These are phyloP conservation scores for Nematocida sp. DNA, from an alignment of 371 early-diverging fungal genomes.

Conservation along the genomic window DNA sequence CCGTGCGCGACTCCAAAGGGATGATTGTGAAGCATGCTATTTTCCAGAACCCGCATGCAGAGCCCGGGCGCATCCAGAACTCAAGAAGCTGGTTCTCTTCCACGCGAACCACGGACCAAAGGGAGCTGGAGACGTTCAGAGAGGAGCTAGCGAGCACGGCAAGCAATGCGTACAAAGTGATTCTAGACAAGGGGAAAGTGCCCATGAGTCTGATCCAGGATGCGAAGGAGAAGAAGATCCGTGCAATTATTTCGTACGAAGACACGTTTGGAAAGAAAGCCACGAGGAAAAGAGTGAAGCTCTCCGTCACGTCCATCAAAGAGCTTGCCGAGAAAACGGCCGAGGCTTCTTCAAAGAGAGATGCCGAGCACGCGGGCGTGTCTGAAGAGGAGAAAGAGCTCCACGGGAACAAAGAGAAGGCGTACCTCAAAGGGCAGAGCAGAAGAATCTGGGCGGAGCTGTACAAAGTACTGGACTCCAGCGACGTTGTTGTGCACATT, in stretches of 20 bases:
- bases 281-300: constrained; percentile 74
- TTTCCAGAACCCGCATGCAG: constrained; percentile 76
- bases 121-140: constrained; percentile 75
- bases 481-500: constrained; percentile 92
- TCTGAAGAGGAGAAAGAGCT: constrained; percentile 63
- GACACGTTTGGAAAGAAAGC: constrained; percentile 82
- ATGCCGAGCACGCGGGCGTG: not conserved
- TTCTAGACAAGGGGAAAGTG: constrained; percentile 83
- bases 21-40: constrained; percentile 82
- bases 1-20: constrained; percentile 77
- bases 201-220: constrained; percentile 78
- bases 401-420: constrained; percentile 67
- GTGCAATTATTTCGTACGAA: constrained; percentile 76
- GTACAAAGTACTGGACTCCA: constrained; percentile 96
- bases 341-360: not conserved
- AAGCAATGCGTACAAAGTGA: constrained; percentile 76
- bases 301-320: constrained; percentile 69
- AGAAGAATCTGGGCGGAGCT: constrained; percentile 97
- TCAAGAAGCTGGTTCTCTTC: constrained; percentile 91
- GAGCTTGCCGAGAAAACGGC: constrained; percentile 69
- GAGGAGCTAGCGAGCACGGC: constrained; percentile 67
- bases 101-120: constrained; percentile 71
- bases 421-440: constrained; percentile 71
- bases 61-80: constrained; percentile 74
- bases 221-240: constrained; percentile 70